Conservation (phyloP, 805 yeast genomes). For the Nakazawaea molendinolei region DNA sequence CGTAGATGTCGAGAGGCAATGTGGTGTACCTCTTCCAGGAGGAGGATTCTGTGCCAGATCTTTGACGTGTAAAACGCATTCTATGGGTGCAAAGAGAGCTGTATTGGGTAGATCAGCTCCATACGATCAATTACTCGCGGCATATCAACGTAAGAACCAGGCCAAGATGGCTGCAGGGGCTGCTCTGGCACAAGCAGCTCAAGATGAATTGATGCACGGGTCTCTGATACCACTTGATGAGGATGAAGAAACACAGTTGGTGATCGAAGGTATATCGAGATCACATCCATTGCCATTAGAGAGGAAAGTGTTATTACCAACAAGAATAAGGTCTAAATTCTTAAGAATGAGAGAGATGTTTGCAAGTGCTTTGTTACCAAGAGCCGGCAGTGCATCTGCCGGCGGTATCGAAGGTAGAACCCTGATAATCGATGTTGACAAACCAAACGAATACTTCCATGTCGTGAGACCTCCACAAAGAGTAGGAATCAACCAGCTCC, state of each 20-base stretch:
- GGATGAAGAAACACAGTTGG: slow-evolving; percentile 90
- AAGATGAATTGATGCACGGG: slow-evolving; percentile 54
- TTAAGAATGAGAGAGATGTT: slow-evolving; percentile 91
- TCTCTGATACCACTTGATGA: slow-evolving; percentile 55
- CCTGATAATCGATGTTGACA: slow-evolving; percentile 66
- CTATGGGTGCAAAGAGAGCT: slow-evolving; percentile 97
- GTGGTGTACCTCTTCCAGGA: slow-evolving; percentile 90
- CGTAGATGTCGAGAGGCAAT: slow-evolving; percentile 87
- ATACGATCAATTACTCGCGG: slow-evolving; percentile 79
- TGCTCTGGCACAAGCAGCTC: slow-evolving; percentile 71
- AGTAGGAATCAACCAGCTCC: slow-evolving; percentile 14
- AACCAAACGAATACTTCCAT: slow-evolving; percentile 56
- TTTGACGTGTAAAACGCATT: slow-evolving; percentile 93
- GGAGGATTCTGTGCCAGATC: slow-evolving; percentile 98
- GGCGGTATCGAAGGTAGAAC: slow-evolving; percentile 81
- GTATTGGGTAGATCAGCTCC: slow-evolving; percentile 92
- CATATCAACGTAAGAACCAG: slow-evolving; percentile 88
- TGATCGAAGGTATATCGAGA: slow-evolving; percentile 79
- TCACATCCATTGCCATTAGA: slow-evolving; percentile 83
- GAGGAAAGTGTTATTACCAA: slow-evolving; percentile 62
- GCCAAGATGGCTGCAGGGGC: slow-evolving; percentile 81
- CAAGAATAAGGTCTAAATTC: slow-evolving; percentile 62
- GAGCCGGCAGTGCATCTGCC: slow-evolving; percentile 47
- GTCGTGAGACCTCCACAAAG: slow-evolving; percentile 46
- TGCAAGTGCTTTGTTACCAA: slow-evolving; percentile 73